These are phyloP conservation scores for Plantago ovata DNA, from an alignment of 257 asterid species.

Conservation along the genomic window DNA sequence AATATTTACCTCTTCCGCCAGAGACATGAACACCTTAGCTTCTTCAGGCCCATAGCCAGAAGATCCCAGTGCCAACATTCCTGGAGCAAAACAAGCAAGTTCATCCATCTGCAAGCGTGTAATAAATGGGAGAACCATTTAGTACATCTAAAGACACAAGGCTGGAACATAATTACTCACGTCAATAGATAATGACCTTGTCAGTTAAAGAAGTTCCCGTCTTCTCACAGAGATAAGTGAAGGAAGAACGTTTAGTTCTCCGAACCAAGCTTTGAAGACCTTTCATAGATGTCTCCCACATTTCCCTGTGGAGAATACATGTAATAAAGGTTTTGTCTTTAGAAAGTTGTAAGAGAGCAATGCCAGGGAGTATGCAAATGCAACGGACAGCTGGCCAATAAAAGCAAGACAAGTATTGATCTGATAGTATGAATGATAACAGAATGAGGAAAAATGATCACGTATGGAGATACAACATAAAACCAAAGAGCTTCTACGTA, in stretches of 20 bases:
- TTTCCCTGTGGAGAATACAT: conserved; percentile 54
- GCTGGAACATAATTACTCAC: conserved; percentile 8
- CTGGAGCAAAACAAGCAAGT: conserved; percentile 99
- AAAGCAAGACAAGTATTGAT: background rate
- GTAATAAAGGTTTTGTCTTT: conserved; percentile 7
- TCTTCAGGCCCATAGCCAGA: conserved; percentile 83
- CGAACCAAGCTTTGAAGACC: conserved; percentile 93
- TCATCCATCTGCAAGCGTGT: conserved; percentile 87
- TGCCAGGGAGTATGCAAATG: no score
- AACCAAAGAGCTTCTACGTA: no score
- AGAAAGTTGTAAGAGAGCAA: conserved; percentile 17
- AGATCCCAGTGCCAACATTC: conserved; percentile 96
- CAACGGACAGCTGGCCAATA: background rate
- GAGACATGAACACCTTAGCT: conserved; percentile 61
- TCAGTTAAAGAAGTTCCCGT: conserved; percentile 68
- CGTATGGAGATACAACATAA: background rate
- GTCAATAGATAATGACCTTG: conserved; percentile 54
- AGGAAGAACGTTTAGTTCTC: conserved; percentile 86
- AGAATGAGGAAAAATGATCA: background rate
- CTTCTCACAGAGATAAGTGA: conserved; percentile 88
- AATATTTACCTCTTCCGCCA: conserved; percentile 86
- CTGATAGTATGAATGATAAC: background rate
- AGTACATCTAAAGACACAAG: conserved; percentile 5
- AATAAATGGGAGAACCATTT: conserved; percentile 18
- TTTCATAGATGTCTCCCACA: conserved; percentile 99